phyloP scores from a whole-genome alignment of 305 asterid genomes.

The Nicotiana rustica region DNA sequence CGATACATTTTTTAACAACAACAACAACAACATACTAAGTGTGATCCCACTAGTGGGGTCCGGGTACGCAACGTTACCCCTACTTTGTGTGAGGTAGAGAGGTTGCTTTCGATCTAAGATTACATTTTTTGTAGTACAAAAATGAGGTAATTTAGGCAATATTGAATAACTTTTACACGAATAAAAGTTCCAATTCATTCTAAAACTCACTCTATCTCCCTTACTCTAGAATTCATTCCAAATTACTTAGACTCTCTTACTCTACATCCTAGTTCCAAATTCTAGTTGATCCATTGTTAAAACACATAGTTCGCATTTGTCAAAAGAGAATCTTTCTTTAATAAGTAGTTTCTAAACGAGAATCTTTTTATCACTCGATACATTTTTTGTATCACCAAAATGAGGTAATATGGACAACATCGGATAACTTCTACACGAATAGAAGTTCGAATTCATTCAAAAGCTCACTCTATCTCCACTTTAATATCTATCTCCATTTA shows the following conservation, averaged over 20 bases:
- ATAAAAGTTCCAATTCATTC: background rate
- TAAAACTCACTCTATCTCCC: conserved; percentile 18
- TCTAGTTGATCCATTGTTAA: background rate
- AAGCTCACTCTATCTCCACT: background rate
- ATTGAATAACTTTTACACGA: background rate
- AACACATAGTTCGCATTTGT: background rate
- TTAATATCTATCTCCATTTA: background rate
- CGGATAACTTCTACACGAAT: background rate
- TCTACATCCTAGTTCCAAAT: conserved; percentile 15
- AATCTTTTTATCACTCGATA: background rate
- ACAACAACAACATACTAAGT: too few relatives aligned
- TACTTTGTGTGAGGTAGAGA: too few relatives aligned
- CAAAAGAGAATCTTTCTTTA: background rate
- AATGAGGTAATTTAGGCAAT: background rate
- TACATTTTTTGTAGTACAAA: background rate
- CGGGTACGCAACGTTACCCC: too few relatives aligned
- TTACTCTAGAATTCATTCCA: background rate
- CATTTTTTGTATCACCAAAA: background rate
- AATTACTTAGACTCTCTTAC: conserved; percentile 4
- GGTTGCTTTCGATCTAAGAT: too few relatives aligned
- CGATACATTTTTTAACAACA: background rate
- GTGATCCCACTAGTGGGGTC: too few relatives aligned
- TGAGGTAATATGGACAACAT: conserved; percentile 22
- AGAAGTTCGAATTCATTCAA: background rate
- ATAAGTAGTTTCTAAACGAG: background rate